These are phyloP conservation scores for Scutellaria galericulata DNA, from an alignment of 257 asterid genomes.

Conservation along the genomic window DNA sequence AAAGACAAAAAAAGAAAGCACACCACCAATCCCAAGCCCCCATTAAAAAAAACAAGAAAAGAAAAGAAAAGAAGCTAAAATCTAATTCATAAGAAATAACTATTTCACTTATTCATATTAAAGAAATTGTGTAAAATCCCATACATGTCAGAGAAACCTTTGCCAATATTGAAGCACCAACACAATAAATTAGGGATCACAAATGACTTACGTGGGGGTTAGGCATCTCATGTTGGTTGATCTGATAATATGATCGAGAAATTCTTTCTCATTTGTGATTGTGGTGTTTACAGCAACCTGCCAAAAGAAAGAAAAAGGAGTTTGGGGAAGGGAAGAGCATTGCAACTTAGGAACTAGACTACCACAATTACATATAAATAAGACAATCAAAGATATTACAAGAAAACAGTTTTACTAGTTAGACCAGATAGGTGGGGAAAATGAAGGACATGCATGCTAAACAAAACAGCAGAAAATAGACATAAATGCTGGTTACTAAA, in stretches of 20 bases:
- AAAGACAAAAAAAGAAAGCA: conserved; percentile 1
- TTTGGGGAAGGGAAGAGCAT: background rate
- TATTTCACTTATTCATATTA: background rate
- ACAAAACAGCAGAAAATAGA: background rate
- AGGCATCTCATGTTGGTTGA: conserved; percentile 99
- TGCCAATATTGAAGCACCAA: background rate
- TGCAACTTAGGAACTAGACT: background rate
- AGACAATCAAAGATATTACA: background rate
- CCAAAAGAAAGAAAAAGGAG: conserved; percentile 22
- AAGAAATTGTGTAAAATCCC: background rate
- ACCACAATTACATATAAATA: conserved; percentile 7
- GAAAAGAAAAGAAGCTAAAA: background rate
- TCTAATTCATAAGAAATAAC: background rate
- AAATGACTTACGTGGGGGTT: conserved; percentile 75
- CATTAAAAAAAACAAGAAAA: no score
- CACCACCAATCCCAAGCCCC: background rate
- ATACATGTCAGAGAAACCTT: conserved; percentile 16
- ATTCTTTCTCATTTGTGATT: conserved; percentile 86
- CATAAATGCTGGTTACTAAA: conserved; percentile 3
- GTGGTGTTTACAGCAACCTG: conserved; percentile 98
- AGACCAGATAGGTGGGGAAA: conserved; percentile 15
- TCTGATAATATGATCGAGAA: conserved; percentile 87
- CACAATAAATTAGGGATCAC: conserved; percentile 6
- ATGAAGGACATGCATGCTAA: conserved; percentile 9
- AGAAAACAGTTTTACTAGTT: background rate